Conservation (phyloP, 2,329 filamentous ascomycete species). For the Talaromyces sp. region DNA sequence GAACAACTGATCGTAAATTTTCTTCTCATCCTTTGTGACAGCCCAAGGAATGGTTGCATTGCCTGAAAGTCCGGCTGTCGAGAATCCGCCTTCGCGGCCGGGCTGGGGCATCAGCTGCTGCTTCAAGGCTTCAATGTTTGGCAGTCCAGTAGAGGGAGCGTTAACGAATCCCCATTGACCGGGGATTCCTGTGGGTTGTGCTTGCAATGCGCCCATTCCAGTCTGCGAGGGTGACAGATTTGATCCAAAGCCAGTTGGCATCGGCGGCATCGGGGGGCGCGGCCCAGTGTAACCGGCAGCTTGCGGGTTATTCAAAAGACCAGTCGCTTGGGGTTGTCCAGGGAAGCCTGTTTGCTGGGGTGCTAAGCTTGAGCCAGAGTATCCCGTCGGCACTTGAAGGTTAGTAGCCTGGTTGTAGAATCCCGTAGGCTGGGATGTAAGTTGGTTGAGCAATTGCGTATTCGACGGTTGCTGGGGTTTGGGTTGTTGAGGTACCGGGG, state of each 20-base stretch:
- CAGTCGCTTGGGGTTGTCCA: slow-evolving; percentile 59
- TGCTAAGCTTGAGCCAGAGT: slow-evolving; percentile 28
- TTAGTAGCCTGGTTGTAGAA: slow-evolving; percentile 60
- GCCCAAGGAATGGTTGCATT: slow-evolving; percentile 98
- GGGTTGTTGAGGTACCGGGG: slow-evolving; percentile 57
- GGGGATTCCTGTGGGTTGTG: slow-evolving; percentile 88
- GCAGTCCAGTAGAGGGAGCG: slow-evolving; percentile 78
- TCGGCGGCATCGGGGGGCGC: slow-evolving; percentile 69
- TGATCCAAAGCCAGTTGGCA: slow-evolving; percentile 70
- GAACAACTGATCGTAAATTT: slow-evolving; percentile 90
- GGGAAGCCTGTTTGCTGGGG: slow-evolving; percentile 40
- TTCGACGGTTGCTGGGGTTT: slow-evolving; percentile 68
- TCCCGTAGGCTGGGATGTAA: slow-evolving; percentile 49
- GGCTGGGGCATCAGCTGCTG: slow-evolving; percentile 96
- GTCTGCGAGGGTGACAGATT: slow-evolving; percentile 56
- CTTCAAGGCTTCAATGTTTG: slow-evolving; percentile 88
- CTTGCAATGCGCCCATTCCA: slow-evolving; percentile 67
- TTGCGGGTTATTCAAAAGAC: slow-evolving; percentile 65
- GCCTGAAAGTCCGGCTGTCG: slow-evolving; percentile 78
- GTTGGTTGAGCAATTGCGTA: slow-evolving; percentile 51
- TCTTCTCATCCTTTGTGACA: slow-evolving; percentile 98
- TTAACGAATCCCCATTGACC: slow-evolving; percentile 99
- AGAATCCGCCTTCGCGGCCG: slow-evolving; percentile 80
- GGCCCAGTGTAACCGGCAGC: slow-evolving; percentile 76
- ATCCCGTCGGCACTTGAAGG: slow-evolving; percentile 52